Evolutionary conservation across 1,284 basidiomycete species (phyloP).

Genomic region (Peniophora sp.): DNA sequence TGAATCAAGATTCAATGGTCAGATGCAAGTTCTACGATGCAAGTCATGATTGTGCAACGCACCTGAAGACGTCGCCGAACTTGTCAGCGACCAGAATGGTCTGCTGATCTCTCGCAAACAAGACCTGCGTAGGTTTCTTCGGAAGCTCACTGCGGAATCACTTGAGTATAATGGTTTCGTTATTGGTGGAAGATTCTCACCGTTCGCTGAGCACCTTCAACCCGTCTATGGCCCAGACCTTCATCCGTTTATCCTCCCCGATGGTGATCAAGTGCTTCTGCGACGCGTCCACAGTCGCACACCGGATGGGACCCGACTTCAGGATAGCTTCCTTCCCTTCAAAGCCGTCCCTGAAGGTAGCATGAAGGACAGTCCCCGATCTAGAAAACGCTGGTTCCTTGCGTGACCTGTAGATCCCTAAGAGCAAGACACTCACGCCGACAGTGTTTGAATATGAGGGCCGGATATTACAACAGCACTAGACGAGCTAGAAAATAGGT

Average conservation of each 20-base stretch:
- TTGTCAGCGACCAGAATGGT: conserved; percentile 75
- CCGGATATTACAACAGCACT: conserved; percentile 42
- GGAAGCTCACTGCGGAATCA: conserved; percentile 52
- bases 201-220: conserved; percentile 52
- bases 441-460: conserved; percentile 50
- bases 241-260: conserved; percentile 76
- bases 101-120: conserved; percentile 48
- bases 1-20: neutral
- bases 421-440: conserved; percentile 30
- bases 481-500: conserved; percentile 30
- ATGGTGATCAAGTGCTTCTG: conserved; percentile 51
- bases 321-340: conserved; percentile 25
- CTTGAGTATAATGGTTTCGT: neutral
- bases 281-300: conserved; percentile 43
- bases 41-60: conserved; percentile 5
- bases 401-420: too few relatives aligned
- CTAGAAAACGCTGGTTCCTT: conserved; percentile 23
- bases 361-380: conserved; percentile 43
- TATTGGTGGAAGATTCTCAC: conserved; percentile 28
- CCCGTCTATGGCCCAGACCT: conserved; percentile 59
- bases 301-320: conserved; percentile 54
- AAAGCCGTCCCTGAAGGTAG: conserved; percentile 27
- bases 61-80: conserved; percentile 83
- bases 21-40: neutral
- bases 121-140: conserved; percentile 65